These are phyloP conservation scores for Iodosphaeria phyllophila DNA, from an alignment of 2,329 filamentous ascomycete genomes.

Conservation along the genomic window DNA sequence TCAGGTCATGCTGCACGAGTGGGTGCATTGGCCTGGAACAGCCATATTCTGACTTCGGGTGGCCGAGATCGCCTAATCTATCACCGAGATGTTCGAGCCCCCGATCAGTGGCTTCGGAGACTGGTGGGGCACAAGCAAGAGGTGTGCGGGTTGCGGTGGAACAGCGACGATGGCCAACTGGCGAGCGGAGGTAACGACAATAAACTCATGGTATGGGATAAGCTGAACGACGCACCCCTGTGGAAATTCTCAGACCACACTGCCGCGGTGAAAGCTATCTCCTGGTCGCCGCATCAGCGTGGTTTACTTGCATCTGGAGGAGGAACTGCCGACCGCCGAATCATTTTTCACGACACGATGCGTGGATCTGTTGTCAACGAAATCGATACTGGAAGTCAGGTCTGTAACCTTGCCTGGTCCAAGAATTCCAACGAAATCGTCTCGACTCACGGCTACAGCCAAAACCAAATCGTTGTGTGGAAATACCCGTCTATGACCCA, in stretches of 20 bases:
- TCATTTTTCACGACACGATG: constrained; percentile 94
- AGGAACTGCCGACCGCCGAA: constrained; percentile 85
- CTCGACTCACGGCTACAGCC: constrained; percentile 88
- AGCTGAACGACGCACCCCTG: constrained; percentile 74
- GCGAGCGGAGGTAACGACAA: constrained; percentile 97
- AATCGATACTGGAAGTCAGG: constrained; percentile 90
- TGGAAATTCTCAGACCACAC: constrained; percentile 93
- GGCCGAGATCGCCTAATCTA: constrained; percentile 87
- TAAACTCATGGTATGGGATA: constrained; percentile 97
- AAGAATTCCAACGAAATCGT: constrained; percentile 97
- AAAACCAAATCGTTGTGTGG: constrained; percentile 98
- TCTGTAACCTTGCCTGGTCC: constrained; percentile 96
- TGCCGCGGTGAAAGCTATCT: constrained; percentile 91
- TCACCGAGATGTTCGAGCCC: constrained; percentile 84
- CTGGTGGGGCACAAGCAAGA: constrained; percentile 94
- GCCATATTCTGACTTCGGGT: constrained; percentile 89
- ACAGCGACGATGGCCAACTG: constrained; percentile 84
- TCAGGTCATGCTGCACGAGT: constrained; percentile 88
- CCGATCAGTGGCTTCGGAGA: constrained; percentile 76
- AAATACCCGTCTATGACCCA: constrained; percentile 98
- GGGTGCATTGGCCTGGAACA: constrained; percentile 91
- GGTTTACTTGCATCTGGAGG: constrained; percentile 89
- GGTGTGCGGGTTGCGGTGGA: constrained; percentile 93
- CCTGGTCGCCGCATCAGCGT: constrained; percentile 93
- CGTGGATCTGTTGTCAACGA: constrained; percentile 69